These are phyloP conservation scores for Clavaria fumosa DNA, from an alignment of 768 basidiomycete species.

Conservation along the genomic window DNA sequence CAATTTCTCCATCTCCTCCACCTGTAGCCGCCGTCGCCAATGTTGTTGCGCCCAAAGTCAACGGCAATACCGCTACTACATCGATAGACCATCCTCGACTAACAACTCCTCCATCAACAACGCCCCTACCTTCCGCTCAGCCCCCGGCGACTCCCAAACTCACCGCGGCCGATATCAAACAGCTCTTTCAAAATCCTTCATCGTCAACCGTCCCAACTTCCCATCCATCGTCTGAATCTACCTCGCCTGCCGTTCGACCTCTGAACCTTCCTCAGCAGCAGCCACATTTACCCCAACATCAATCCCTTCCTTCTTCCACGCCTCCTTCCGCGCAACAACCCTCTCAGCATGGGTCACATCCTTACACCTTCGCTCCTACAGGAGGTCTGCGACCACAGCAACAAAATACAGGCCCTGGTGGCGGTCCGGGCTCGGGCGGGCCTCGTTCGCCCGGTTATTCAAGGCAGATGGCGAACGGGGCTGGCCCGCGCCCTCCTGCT, in stretches of 20 bases:
- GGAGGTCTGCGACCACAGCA: slow-evolving; percentile 27
- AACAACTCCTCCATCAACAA: slow-evolving; percentile 14
- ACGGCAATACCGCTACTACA: slow-evolving; percentile 39
- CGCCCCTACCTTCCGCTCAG: slow-evolving; percentile 1
- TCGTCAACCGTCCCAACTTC: slow-evolving; percentile 33
- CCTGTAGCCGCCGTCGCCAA: slow-evolving; percentile 48
- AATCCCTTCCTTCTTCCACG: slow-evolving; percentile 32
- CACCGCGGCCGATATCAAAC: slow-evolving; percentile 38
- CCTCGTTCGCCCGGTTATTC: slow-evolving; percentile 55
- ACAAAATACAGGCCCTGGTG: slow-evolving; percentile 30
- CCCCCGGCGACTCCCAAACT: slow-evolving; percentile 22
- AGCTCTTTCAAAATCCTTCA: slow-evolving; percentile 40
- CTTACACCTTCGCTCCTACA: slow-evolving; percentile 33
- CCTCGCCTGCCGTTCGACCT: slow-evolving; percentile 42
- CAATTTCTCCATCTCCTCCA: slow-evolving; percentile 75
- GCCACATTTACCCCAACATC: slow-evolving; percentile 25
- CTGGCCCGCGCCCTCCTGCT: slow-evolving; percentile 36
- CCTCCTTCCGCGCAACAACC: slow-evolving; percentile 28
- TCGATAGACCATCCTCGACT: slow-evolving; percentile 22
- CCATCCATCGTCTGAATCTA: slow-evolving; percentile 35
- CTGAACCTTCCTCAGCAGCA: slow-evolving; percentile 38
- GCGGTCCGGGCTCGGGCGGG: slow-evolving; percentile 29
- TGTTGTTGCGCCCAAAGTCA: slow-evolving; percentile 37
- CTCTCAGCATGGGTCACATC: slow-evolving; percentile 28
- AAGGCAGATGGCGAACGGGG: slow-evolving; percentile 49